Evolutionary conservation across 345 rosid species (phyloP).

Genomic region (Rhizophora apiculata): DNA sequence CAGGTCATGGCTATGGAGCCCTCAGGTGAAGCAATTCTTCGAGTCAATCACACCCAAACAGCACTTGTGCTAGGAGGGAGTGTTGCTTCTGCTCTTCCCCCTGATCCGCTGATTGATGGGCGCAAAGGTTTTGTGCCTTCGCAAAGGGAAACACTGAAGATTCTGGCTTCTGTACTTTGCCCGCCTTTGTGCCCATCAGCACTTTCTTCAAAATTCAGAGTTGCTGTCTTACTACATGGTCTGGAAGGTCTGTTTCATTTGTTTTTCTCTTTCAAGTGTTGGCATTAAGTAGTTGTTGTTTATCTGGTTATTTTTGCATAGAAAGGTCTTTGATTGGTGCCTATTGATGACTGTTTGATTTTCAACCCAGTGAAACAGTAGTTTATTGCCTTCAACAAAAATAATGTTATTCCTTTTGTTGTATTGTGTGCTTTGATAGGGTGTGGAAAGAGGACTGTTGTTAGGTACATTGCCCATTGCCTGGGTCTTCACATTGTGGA

Average conservation of each 20-base stretch:
- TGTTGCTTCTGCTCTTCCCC: slow-evolving; percentile 74
- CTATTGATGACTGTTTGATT: not conserved
- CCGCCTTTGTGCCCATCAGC: slow-evolving; percentile 81
- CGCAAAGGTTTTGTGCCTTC: slow-evolving; percentile 52
- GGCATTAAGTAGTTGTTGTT: slow-evolving; percentile 5
- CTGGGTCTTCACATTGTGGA: slow-evolving; percentile 91
- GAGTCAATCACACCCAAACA: slow-evolving; percentile 66
- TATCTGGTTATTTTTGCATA: not conserved
- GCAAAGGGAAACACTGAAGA: slow-evolving; percentile 61
- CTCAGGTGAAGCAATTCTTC: slow-evolving; percentile 65
- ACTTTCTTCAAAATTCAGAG: slow-evolving; percentile 81
- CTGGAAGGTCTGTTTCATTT: slow-evolving; percentile 47
- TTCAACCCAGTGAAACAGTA: no score
- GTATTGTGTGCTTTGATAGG: slow-evolving; percentile 43
- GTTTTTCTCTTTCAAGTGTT: slow-evolving; percentile 20
- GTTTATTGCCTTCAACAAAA: not conserved
- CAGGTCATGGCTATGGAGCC: slow-evolving; percentile 97
- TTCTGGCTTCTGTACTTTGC: slow-evolving; percentile 68
- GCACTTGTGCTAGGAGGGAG: slow-evolving; percentile 95
- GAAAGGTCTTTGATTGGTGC: slow-evolving; percentile 10
- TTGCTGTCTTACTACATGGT: slow-evolving; percentile 80
- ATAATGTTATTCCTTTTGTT: slow-evolving; percentile 2
- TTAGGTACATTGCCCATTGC: slow-evolving; percentile 66
- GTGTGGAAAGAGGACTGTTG: slow-evolving; percentile 86
- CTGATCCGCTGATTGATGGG: slow-evolving; percentile 52